Conservation (phyloP, 2,329 filamentous ascomycete genomes). For the Pseudogymnoascus verrucosus region DNA sequence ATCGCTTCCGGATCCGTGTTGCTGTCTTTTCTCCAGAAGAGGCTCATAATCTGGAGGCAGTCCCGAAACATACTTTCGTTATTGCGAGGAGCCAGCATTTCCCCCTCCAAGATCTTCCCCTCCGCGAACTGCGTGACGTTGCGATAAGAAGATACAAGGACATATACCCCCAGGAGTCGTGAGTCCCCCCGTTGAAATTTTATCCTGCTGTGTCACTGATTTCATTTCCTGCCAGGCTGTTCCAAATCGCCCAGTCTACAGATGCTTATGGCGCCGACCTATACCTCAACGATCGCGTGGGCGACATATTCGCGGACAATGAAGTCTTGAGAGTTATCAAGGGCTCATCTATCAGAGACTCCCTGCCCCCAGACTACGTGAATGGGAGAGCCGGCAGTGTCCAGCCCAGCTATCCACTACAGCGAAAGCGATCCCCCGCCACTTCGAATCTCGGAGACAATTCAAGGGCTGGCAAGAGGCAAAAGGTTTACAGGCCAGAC, state of each 20-base stretch:
- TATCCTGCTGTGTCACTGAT: background rate
- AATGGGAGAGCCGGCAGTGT: background rate
- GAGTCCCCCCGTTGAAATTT: background rate
- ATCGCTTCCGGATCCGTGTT: conserved; percentile 9
- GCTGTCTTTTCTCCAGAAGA: conserved; percentile 8
- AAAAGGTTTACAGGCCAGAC: conserved; percentile 3
- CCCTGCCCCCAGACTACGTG: conserved; percentile 3
- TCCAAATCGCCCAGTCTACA: conserved; percentile 9
- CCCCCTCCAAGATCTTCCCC: background rate
- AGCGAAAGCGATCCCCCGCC: conserved; percentile 8
- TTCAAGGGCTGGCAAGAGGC: conserved; percentile 5
- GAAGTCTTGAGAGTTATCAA: conserved; percentile 10
- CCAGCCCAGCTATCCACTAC: background rate
- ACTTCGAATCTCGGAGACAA: conserved; percentile 3
- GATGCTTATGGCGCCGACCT: conserved; percentile 9
- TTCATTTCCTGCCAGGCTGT: background rate
- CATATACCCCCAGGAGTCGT: conserved; percentile 10
- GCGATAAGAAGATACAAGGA: conserved; percentile 9
- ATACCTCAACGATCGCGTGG: conserved; percentile 8
- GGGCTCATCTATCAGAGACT: conserved; percentile 9
- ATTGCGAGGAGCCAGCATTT: conserved; percentile 8
- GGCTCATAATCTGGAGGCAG: background rate
- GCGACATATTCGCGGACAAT: conserved; percentile 11
- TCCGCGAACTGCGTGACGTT: conserved; percentile 7
- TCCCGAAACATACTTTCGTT: conserved; percentile 1